Evolutionary conservation across 768 basidiomycete genomes (phyloP).

Genomic region (Trametes gibbosa): DNA sequence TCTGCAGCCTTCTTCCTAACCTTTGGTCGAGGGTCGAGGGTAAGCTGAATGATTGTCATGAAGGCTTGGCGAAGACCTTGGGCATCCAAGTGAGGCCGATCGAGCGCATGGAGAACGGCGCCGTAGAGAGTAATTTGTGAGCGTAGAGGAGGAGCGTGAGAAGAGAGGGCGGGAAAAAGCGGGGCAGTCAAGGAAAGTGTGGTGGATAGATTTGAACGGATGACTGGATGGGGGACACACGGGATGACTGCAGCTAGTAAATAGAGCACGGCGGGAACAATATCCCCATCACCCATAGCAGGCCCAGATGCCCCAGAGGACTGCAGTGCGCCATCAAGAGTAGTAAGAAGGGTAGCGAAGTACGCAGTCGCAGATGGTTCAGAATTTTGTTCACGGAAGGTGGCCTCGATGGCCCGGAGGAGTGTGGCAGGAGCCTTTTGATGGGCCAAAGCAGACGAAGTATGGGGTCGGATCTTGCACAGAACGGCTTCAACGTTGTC

Average conservation of each 20-base stretch:
- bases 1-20: constrained; percentile 91
- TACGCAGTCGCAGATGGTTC: constrained; percentile 83
- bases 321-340: constrained; percentile 74
- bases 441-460: constrained; percentile 74
- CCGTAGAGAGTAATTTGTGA: constrained; percentile 83
- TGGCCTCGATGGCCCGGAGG: constrained; percentile 80
- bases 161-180: constrained; percentile 63
- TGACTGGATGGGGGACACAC: constrained; percentile 75
- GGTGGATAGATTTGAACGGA: constrained; percentile 71
- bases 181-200: constrained; percentile 74
- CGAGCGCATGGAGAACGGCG: constrained; percentile 64
- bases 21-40: constrained; percentile 88
- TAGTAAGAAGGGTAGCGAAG: constrained; percentile 87
- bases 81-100: constrained; percentile 65
- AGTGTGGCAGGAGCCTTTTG: constrained; percentile 89
- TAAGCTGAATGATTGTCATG: constrained; percentile 78
- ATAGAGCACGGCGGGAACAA: constrained; percentile 83
- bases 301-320: constrained; percentile 41
- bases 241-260: constrained; percentile 76
- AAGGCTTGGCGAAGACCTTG: constrained; percentile 77
- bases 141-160: constrained; percentile 76
- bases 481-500: constrained; percentile 53
- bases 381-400: constrained; percentile 64
- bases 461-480: constrained; percentile 85
- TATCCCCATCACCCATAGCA: constrained; percentile 58